A percentile compares a stretch with the other conserved stretches of the same genome.
Conservation (phyloP, 1,284 basidiomycete species). For the Sporisorium exsertum region DNA sequence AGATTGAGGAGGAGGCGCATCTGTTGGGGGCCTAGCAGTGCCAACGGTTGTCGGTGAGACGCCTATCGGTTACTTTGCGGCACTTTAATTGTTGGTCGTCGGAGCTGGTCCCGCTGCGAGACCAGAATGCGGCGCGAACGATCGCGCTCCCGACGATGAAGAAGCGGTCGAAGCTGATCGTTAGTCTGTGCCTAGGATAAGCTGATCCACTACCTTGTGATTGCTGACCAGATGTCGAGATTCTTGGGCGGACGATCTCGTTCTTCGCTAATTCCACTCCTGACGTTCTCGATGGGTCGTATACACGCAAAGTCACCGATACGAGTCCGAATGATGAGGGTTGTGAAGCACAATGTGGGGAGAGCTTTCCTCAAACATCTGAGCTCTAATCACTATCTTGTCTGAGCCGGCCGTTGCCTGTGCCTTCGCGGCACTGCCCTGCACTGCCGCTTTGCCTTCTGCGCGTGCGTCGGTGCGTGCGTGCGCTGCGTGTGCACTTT, state of each 20-base stretch:
- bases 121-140: too few relatives aligned
- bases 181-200: neutral
- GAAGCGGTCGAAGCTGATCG: neutral
- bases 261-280: too few relatives aligned
- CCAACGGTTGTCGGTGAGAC: neutral
- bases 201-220: neutral
- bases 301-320: neutral
- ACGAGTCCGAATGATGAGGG: neutral
- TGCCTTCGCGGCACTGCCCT: neutral
- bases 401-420: slow-evolving; percentile 13
- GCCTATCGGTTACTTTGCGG: neutral
- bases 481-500: neutral
- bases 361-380: neutral
- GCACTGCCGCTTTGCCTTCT: neutral
- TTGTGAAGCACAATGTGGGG: neutral
- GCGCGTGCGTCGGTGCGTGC: slow-evolving; percentile 19
- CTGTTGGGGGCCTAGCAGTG: neutral
- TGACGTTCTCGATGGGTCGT: neutral
- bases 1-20: neutral
- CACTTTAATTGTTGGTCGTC: neutral
- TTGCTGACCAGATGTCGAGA: neutral
- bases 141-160: neutral
- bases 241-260: too few relatives aligned
- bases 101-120: neutral
- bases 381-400: neutral